A percentile compares a stretch with the other conserved stretches of the same genome.
Evolutionary conservation across 2,329 filamentous ascomycete genomes (phyloP).

Genomic region (Amauroascus niger): DNA sequence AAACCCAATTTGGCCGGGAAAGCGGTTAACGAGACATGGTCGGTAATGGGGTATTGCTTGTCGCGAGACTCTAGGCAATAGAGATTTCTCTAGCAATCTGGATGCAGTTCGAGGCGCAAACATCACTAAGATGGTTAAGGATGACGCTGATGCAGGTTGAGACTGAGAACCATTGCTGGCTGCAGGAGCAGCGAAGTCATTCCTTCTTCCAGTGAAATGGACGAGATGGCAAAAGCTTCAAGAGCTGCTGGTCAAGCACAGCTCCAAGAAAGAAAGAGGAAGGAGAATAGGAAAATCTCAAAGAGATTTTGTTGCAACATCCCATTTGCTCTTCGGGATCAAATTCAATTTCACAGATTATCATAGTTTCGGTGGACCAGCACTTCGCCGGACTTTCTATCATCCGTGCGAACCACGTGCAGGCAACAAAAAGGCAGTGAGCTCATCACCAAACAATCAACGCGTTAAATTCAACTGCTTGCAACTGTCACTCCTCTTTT

Average conservation of each 20-base stretch:
- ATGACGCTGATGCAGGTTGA: not conserved
- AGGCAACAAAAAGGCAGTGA: not conserved
- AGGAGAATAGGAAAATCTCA: not conserved
- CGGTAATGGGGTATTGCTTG: not conserved
- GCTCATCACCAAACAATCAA: conserved; percentile 4
- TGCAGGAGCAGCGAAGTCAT: conserved; percentile 8
- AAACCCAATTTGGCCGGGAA: not conserved
- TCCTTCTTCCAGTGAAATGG: not conserved
- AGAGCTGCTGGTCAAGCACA: not conserved
- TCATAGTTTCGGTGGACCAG: not conserved
- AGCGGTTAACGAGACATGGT: not conserved
- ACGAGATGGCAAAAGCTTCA: not conserved
- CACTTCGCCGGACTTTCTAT: not conserved
- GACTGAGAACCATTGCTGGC: conserved; percentile 8
- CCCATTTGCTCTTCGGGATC: too few species aligned
- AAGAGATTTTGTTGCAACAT: too few species aligned
- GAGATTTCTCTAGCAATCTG: conserved; percentile 2
- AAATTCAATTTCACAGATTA: not conserved
- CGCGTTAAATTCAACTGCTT: not conserved
- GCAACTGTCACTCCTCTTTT: not conserved
- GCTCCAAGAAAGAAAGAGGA: not conserved
- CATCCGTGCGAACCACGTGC: not conserved
- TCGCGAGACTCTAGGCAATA: not conserved
- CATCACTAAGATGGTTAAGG: conserved; percentile 5
- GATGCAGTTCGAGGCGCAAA: conserved; percentile 4